phyloP scores from a whole-genome alignment of 495 filamentous ascomycete species.

The Filosporella fistucella region DNA sequence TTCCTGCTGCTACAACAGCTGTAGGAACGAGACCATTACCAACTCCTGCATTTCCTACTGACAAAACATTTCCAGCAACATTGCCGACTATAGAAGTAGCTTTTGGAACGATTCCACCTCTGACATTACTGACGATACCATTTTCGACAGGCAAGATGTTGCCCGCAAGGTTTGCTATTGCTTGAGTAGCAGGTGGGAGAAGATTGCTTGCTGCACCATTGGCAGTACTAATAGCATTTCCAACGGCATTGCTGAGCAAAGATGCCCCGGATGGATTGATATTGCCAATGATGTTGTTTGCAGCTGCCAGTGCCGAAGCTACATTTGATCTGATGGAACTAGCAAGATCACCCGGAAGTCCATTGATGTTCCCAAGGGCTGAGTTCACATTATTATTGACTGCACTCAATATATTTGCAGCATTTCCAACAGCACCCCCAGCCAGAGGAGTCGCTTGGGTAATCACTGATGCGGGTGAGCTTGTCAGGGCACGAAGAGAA shows the following conservation, averaged over 20 bases:
- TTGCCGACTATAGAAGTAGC: neutral
- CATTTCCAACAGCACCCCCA: no score
- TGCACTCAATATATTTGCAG: no score
- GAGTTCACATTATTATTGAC: neutral
- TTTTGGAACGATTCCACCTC: neutral
- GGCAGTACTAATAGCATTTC: neutral
- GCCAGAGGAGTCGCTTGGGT: no score
- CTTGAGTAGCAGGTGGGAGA: neutral
- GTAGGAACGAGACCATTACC: no score
- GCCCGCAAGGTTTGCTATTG: neutral
- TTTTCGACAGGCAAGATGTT: neutral
- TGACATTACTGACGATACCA: neutral
- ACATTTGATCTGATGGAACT: slow-evolving; percentile 1
- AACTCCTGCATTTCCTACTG: no score
- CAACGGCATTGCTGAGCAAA: neutral
- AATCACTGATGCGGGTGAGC: no score
- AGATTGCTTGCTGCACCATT: neutral
- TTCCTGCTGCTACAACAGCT: no score
- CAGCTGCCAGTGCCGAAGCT: neutral
- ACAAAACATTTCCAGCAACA: neutral
- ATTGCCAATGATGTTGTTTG: neutral
- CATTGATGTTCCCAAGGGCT: neutral
- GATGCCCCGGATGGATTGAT: neutral
- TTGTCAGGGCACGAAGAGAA: neutral
- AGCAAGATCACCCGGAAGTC: neutral